Evolutionary conservation across 1,139 yeast genomes (phyloP).

Genomic region (Petasospora fabianii): DNA sequence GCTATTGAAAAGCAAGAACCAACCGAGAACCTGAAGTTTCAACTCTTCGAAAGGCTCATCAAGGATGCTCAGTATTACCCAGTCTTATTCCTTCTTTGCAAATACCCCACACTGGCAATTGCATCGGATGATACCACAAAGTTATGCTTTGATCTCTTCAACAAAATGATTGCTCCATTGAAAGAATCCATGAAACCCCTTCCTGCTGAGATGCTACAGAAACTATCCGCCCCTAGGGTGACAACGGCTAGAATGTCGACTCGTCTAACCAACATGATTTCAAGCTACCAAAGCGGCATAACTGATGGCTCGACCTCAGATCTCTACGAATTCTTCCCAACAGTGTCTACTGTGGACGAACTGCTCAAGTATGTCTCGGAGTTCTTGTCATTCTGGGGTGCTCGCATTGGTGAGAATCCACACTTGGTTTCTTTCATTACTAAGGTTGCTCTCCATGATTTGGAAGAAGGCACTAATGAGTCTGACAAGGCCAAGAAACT

Average conservation of each 20-base stretch:
- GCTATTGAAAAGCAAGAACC: constrained; percentile 18
- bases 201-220: constrained; percentile 17
- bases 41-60: constrained; percentile 52
- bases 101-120: constrained; percentile 60
- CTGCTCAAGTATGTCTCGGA: constrained; percentile 46
- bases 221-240: constrained; percentile 18
- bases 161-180: constrained; percentile 49
- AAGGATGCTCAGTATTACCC: constrained; percentile 65
- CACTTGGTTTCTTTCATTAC: constrained; percentile 56
- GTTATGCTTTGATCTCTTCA: constrained; percentile 48
- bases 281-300: too few relatives aligned
- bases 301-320: constrained; percentile 47
- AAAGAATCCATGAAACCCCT: constrained; percentile 28
- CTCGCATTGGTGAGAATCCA: constrained; percentile 48
- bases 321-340: too few relatives aligned
- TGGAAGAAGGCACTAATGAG: constrained; percentile 24
- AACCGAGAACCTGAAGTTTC: constrained; percentile 24
- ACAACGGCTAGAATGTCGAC: too few relatives aligned
- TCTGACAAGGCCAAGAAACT: constrained; percentile 30
- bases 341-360: constrained; percentile 38
- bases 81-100: constrained; percentile 53
- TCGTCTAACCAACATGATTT: background rate
- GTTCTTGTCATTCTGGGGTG: constrained; percentile 53
- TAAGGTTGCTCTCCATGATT: constrained; percentile 47
- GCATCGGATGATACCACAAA: constrained; percentile 50